Conservation (phyloP, 306 rosid species). For the Lotus japonicus region DNA sequence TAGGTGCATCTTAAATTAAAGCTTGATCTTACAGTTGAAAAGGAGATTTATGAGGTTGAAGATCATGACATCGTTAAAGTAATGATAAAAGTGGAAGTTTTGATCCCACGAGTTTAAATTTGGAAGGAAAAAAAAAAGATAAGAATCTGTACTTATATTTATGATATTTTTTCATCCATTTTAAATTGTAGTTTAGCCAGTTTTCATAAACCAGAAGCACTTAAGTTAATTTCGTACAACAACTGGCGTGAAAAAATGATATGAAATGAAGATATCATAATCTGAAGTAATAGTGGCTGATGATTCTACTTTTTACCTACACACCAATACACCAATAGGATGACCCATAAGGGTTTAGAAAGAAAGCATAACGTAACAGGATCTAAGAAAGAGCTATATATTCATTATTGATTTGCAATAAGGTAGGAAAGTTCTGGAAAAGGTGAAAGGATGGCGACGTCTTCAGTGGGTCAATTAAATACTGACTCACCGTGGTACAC, state of each 20-base stretch:
- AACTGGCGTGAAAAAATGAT: background rate
- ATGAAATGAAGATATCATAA: background rate
- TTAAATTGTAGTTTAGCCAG: background rate
- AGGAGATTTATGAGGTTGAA: background rate
- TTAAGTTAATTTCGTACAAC: background rate
- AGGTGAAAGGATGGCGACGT: slow-evolving; percentile 2
- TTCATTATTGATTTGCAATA: background rate
- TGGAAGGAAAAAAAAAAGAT: background rate
- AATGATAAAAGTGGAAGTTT: background rate
- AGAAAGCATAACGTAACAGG: background rate
- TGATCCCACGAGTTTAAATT: background rate
- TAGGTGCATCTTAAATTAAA: background rate
- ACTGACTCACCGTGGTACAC: too few species aligned
- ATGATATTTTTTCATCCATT: background rate
- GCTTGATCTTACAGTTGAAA: background rate
- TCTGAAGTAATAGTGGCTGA: background rate
- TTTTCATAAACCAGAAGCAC: background rate
- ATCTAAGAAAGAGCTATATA: background rate
- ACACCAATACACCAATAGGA: background rate
- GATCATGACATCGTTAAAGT: background rate
- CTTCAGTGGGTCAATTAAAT: too few species aligned
- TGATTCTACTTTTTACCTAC: background rate
- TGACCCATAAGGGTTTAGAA: background rate
- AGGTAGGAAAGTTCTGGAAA: background rate
- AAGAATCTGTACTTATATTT: background rate